Base-by-base conservation (phyloP, 2,329 filamentous ascomycete genomes). In the Bipolaris oryzae region DNA sequence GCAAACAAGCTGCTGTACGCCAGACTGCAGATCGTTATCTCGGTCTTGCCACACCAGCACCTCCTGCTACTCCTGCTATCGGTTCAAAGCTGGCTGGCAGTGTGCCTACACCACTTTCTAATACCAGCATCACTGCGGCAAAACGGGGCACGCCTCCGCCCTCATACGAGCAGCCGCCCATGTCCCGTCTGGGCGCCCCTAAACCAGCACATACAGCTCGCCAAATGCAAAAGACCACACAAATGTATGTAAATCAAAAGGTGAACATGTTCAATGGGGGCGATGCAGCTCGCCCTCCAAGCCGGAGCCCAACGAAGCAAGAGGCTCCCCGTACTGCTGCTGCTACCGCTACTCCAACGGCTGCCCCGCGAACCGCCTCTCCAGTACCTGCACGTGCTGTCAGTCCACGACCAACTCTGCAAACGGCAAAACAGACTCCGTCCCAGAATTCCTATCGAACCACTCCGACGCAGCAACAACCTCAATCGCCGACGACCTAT, bases 21-120 rank as follows among this genome's bases (percentile, higher is more conserved):
- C 87, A 96, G 58, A 96, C 95, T n/a, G 95, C 93, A 16, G 96
- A 99, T 75, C 88, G 91, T 58, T 97, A 96, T 76, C 91, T 96
- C 71, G 94, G 95, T n/a, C 89, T 99, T 60, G 81, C 90, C 11
- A 96, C 94, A 1, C 94, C 95, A 5, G 87, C 84, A 6, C 79
- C 80, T 50, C 72, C 76, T 33, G 75, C 69, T n/a, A 76, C 78
- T 46, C 74, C 78, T 21, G 64, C 70, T 35, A 58, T 69, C 43
- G 74, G 77, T 16, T 72, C 75, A 33, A 72, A 77, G 13, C 76
- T 79, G 18, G 62, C 68, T 47, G 76, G 75, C 33, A 74, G 76
- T 45, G 76, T 77, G 28, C 78, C 80, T 39, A 79, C 80, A 6
- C 79, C 81, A 13, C 77, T 79, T 50, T 67, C 78, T 39, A 42